Percentiles rank a stretch among this genome's conserved stretches.
Conservation (phyloP, 2,329 filamentous ascomycete genomes). For the Trichoderma atrobrunneum region DNA sequence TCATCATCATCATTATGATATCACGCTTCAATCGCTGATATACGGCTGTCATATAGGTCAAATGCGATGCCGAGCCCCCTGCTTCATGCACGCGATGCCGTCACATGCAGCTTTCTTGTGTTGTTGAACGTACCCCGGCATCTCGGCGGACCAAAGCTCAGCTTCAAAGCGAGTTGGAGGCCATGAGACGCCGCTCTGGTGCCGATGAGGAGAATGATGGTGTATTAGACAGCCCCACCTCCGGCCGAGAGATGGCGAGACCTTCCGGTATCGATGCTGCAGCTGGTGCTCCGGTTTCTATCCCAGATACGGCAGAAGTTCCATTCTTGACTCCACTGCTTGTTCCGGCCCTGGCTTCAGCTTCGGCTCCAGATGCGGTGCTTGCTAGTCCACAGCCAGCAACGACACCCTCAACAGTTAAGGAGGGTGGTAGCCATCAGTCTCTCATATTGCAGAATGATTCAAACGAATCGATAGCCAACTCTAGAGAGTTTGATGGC, state of each 20-base stretch:
- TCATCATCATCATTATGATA: not conserved
- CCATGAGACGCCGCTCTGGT: not conserved
- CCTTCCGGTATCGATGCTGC: not conserved
- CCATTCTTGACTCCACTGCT: not conserved
- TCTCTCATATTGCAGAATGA: not conserved
- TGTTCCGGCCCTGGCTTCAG: not conserved
- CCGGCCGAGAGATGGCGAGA: not conserved
- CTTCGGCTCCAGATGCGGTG: not conserved
- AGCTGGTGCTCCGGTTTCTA: not conserved
- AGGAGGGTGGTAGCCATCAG: not conserved
- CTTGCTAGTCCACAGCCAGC: not conserved
- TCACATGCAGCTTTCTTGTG: not conserved
- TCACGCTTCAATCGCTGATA: not conserved
- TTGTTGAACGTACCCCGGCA: not conserved
- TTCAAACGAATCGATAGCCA: not conserved
- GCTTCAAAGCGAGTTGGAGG: slow-evolving; percentile 5
- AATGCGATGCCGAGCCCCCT: slow-evolving; percentile 5
- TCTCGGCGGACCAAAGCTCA: slow-evolving; percentile 11
- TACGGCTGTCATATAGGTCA: not conserved
- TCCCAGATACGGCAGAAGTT: not conserved
- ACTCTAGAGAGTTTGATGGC: not conserved
- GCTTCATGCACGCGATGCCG: slow-evolving; percentile 5
- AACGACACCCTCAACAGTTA: not conserved
- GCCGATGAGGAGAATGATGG: not conserved
- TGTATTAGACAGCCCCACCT: not conserved